Evolutionary conservation across 805 yeast species (phyloP).

Genomic region (Teunomyces tritomae): DNA sequence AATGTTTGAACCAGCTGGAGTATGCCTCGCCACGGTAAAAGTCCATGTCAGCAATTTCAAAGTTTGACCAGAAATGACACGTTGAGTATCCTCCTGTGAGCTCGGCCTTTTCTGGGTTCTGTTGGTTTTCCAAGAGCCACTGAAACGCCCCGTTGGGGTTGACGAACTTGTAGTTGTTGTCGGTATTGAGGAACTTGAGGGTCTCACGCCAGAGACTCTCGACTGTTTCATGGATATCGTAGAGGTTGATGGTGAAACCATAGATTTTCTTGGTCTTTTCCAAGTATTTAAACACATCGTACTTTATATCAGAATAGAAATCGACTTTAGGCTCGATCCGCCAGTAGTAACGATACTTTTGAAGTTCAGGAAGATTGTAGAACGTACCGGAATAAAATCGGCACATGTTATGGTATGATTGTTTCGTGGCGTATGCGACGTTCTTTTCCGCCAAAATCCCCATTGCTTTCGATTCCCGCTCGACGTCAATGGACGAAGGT

Average conservation of each 20-base stretch:
- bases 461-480: slow-evolving; percentile 40
- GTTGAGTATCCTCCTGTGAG: slow-evolving; percentile 52
- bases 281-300: slow-evolving; percentile 77
- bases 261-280: slow-evolving; percentile 63
- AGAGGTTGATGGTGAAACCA: slow-evolving; percentile 69
- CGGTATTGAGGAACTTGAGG: slow-evolving; percentile 49
- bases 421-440: slow-evolving; percentile 58
- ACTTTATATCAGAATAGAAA: slow-evolving; percentile 66
- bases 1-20: slow-evolving; percentile 54
- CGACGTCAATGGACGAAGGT: slow-evolving; percentile 54
- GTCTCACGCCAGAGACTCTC: slow-evolving; percentile 69
- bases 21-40: slow-evolving; percentile 72
- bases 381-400: slow-evolving; percentile 69
- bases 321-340: slow-evolving; percentile 73
- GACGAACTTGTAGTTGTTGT: slow-evolving; percentile 56
- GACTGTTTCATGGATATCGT: slow-evolving; percentile 67
- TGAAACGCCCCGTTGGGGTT: slow-evolving; percentile 49
- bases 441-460: slow-evolving; percentile 37
- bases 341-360: slow-evolving; percentile 72
- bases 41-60: slow-evolving; percentile 83
- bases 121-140: slow-evolving; percentile 51
- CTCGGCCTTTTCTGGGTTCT: slow-evolving; percentile 44
- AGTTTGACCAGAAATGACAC: slow-evolving; percentile 91
- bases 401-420: slow-evolving; percentile 82
- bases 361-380: slow-evolving; percentile 60